A percentile compares a stretch with the other conserved stretches of the same genome.
These are phyloP conservation scores for Zymoseptoria passerinii DNA, from an alignment of 2,329 filamentous ascomycete genomes.

Conservation along the genomic window DNA sequence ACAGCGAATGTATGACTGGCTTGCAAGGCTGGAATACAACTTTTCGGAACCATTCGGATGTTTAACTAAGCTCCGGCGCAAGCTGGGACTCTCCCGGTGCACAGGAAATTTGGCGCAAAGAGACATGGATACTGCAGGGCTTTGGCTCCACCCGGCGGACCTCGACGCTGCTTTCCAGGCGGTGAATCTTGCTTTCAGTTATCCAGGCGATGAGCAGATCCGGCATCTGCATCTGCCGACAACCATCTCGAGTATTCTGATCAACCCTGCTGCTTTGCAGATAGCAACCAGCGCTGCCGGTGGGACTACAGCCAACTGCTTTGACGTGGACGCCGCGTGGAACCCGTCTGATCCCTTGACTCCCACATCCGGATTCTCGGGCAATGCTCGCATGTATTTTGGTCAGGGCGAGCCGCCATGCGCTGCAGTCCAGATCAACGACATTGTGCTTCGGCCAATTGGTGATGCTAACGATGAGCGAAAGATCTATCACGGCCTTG, in stretches of 20 bases:
- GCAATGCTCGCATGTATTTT: background rate
- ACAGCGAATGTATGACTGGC: slow-evolving; percentile 1
- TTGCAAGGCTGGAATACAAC: slow-evolving; percentile 18
- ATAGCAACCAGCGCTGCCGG: background rate
- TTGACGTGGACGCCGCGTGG: background rate
- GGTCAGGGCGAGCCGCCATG: background rate
- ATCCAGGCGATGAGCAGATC: slow-evolving; percentile 24
- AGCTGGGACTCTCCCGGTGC: slow-evolving; percentile 1
- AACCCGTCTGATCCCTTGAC: background rate
- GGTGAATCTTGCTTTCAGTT: slow-evolving; percentile 22
- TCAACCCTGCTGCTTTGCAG: slow-evolving; percentile 12
- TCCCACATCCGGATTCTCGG: background rate
- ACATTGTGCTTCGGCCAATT: background rate
- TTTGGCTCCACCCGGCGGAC: slow-evolving; percentile 26
- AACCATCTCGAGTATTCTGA: slow-evolving; percentile 14
- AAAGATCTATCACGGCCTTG: background rate
- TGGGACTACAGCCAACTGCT: background rate
- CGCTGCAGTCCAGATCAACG: background rate
- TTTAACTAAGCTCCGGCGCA: slow-evolving; percentile 1
- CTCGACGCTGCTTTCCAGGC: slow-evolving; percentile 29
- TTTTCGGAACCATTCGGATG: slow-evolving; percentile 14
- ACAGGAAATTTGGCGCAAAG: background rate
- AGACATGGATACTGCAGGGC: slow-evolving; percentile 13
- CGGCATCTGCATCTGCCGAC: slow-evolving; percentile 20
- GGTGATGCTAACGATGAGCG: background rate